phyloP scores from a whole-genome alignment of 2,329 filamentous ascomycete genomes.

The Chalaropsis ovoidea region DNA sequence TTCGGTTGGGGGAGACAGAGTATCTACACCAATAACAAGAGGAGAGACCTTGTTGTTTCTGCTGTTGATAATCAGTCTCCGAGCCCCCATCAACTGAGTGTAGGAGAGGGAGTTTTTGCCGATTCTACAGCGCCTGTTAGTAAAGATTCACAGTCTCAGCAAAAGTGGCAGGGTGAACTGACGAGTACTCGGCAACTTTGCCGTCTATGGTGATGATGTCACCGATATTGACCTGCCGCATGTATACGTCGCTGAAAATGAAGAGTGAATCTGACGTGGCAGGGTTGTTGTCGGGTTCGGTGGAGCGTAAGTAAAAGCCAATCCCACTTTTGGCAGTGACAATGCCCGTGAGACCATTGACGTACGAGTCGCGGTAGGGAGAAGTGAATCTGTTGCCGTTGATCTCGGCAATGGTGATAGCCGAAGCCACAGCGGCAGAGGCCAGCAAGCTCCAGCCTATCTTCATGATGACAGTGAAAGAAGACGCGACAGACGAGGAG shows the following conservation, averaged over 20 bases:
- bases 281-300: constrained; percentile 44
- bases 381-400: constrained; percentile 57
- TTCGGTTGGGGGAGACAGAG: constrained; percentile 48
- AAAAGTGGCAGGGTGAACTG: constrained; percentile 28
- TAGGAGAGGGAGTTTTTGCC: constrained; percentile 46
- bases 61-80: constrained; percentile 44
- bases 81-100: constrained; percentile 51
- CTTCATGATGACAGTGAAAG: constrained; percentile 30
- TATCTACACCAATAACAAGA: constrained; percentile 51
- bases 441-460: constrained; percentile 30
- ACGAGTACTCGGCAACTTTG: constrained; percentile 47
- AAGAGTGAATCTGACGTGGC: constrained; percentile 56
- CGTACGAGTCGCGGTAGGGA: constrained; percentile 45
- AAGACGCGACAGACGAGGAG: neutral
- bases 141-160: neutral
- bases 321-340: constrained; percentile 52
- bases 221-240: constrained; percentile 47
- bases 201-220: constrained; percentile 53
- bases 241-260: constrained; percentile 47
- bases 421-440: constrained; percentile 31
- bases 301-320: constrained; percentile 56
- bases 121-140: constrained; percentile 36
- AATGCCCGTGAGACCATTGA: constrained; percentile 51
- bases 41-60: constrained; percentile 46
- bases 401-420: constrained; percentile 50